phyloP scores from a whole-genome alignment of 2,329 filamentous ascomycete species.

The Bipolaris cookei region DNA sequence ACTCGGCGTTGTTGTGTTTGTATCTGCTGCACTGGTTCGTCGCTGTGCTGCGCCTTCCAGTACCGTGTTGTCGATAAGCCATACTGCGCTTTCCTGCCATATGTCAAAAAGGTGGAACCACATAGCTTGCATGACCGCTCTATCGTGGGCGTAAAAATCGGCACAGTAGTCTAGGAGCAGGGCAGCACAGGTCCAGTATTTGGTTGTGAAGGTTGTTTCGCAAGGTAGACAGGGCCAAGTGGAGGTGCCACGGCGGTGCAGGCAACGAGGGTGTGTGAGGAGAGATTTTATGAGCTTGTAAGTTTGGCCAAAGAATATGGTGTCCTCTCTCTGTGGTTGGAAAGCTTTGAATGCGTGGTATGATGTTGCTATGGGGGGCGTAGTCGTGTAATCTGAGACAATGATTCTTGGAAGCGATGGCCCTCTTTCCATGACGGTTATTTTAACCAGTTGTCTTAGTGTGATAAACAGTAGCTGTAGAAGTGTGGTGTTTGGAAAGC shows the following conservation, averaged over 20 bases:
- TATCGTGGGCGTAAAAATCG: conserved; percentile 35
- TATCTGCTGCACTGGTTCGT: not conserved
- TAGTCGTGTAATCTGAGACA: conserved; percentile 7
- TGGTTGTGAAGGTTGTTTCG: conserved; percentile 7
- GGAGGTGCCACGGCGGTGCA: not conserved
- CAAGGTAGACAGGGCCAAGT: conserved; percentile 17
- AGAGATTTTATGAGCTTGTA: conserved; percentile 26
- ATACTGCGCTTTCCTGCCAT: conserved; percentile 22
- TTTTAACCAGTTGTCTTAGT: not conserved
- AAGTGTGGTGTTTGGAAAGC: not conserved
- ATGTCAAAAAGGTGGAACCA: conserved; percentile 40
- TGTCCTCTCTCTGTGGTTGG: not conserved
- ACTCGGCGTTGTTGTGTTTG: not conserved
- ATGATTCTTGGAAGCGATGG: not conserved
- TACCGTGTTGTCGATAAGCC: conserved; percentile 1
- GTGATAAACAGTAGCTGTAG: not conserved
- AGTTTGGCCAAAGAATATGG: conserved; percentile 1
- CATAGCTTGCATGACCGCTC: conserved; percentile 27
- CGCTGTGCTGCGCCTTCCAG: conserved; percentile 7
- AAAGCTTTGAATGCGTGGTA: not conserved
- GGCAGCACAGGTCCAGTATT: conserved; percentile 27
- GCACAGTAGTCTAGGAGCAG: conserved; percentile 41
- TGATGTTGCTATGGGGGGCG: not conserved
- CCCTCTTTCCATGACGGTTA: not conserved
- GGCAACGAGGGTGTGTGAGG: conserved; percentile 3